Conservation (phyloP, 148 eudicot genomes). For the Polygonum maritimum region DNA sequence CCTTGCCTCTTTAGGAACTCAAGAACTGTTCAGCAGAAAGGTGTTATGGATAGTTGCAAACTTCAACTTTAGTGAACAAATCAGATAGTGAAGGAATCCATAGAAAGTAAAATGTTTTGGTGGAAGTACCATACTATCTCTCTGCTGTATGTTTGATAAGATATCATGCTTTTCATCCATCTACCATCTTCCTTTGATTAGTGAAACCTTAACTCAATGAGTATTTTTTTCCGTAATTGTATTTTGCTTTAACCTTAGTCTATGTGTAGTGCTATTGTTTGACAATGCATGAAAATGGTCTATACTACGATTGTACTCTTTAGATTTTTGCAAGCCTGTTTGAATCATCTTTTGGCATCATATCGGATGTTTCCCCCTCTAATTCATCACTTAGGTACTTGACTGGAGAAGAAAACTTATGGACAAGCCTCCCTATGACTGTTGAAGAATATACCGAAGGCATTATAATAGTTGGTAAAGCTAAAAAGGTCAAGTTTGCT, state of each 20-base stretch:
- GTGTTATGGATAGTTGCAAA: not conserved
- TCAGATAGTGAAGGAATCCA: too few relatives aligned
- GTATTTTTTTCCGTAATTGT: not conserved
- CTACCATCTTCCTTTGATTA: not conserved
- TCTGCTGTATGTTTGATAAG: not conserved
- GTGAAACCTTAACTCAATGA: not conserved
- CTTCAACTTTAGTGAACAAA: too few relatives aligned
- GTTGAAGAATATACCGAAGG: constrained; percentile 68
- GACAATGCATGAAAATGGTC: too few relatives aligned
- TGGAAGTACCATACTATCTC: not conserved
- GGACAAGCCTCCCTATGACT: constrained; percentile 32
- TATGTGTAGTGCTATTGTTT: too few relatives aligned
- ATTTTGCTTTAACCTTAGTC: too few relatives aligned
- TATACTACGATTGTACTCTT: not conserved
- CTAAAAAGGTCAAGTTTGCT: constrained; percentile 51
- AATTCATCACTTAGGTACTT: not conserved
- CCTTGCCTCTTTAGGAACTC: too few relatives aligned
- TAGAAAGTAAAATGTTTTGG: not conserved
- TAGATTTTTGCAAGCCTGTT: too few relatives aligned
- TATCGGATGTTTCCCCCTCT: not conserved
- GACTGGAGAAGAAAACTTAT: not conserved
- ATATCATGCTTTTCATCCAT: not conserved
- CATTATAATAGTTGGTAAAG: constrained; percentile 53
- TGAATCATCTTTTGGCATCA: not conserved
- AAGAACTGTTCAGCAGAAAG: too few relatives aligned